A percentile compares a stretch with the other conserved stretches of the same genome.
Conservation (phyloP, 257 asterid genomes). For the Coffea eugenioides region DNA sequence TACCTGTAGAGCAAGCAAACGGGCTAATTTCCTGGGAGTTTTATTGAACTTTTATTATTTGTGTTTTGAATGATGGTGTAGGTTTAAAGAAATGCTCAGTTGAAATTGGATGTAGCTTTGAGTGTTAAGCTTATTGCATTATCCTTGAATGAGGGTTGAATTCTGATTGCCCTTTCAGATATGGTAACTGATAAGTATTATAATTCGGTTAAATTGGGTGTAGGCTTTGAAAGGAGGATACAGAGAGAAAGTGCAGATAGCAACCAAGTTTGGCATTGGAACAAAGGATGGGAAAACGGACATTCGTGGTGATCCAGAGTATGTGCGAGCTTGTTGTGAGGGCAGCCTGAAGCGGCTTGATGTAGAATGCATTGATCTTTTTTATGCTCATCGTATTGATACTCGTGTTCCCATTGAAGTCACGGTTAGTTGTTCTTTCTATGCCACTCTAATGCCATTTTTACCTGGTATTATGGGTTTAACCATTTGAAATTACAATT, state of each 20-base stretch:
- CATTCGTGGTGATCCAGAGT: conserved; percentile 36
- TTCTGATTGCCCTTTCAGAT: too few species aligned
- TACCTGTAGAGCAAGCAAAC: not conserved
- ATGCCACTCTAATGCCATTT: not conserved
- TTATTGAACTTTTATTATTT: too few species aligned
- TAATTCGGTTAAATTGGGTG: not conserved
- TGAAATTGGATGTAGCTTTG: too few species aligned
- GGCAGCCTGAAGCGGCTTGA: conserved; percentile 39
- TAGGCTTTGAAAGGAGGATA: conserved; percentile 31
- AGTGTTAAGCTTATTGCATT: too few species aligned
- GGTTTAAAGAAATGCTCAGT: too few species aligned
- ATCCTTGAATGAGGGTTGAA: too few species aligned
- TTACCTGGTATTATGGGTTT: not conserved
- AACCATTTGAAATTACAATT: too few species aligned
- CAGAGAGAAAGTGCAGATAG: conserved; percentile 31
- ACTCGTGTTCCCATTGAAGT: conserved; percentile 39
- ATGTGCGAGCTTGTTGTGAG: conserved; percentile 38
- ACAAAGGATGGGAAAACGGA: conserved; percentile 14
- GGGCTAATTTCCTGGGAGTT: not conserved
- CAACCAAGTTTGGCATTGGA: conserved; percentile 27
- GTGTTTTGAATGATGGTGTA: too few species aligned
- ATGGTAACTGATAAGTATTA: not conserved
- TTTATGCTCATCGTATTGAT: conserved; percentile 39
- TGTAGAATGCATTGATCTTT: conserved; percentile 35
- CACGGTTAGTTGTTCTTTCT: conserved; percentile 32